Conservation (phyloP, 305 asterid genomes). For the Fraxinus nigra region DNA sequence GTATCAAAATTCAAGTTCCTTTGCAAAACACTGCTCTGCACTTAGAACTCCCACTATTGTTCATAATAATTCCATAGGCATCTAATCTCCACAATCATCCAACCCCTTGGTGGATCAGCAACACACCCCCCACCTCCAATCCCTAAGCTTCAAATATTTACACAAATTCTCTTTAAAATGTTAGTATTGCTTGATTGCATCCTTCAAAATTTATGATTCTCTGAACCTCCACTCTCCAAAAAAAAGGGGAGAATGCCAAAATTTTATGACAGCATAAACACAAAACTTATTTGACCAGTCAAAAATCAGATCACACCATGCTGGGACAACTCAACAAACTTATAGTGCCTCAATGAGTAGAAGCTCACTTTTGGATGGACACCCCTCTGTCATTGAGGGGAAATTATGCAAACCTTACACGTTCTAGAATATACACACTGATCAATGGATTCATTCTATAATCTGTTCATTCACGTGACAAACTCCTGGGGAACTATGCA, state of each 20-base stretch:
- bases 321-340: neutral
- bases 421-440: neutral
- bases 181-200: neutral
- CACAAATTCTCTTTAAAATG: neutral
- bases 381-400: neutral
- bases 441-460: neutral
- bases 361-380: neutral
- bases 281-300: neutral
- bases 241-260: neutral
- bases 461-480: neutral
- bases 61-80: neutral
- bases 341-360: neutral
- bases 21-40: neutral
- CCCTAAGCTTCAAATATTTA: neutral
- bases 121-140: neutral
- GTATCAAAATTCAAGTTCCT: neutral
- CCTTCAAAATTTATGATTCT: neutral
- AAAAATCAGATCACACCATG: neutral
- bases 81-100: neutral
- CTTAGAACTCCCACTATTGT: neutral
- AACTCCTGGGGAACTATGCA: neutral
- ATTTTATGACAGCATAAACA: neutral
- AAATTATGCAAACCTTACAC: neutral
- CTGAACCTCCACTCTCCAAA: neutral
- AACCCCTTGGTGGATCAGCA: neutral